phyloP scores from a whole-genome alignment of 805 yeast genomes.

The Ogataea glucozyma region DNA sequence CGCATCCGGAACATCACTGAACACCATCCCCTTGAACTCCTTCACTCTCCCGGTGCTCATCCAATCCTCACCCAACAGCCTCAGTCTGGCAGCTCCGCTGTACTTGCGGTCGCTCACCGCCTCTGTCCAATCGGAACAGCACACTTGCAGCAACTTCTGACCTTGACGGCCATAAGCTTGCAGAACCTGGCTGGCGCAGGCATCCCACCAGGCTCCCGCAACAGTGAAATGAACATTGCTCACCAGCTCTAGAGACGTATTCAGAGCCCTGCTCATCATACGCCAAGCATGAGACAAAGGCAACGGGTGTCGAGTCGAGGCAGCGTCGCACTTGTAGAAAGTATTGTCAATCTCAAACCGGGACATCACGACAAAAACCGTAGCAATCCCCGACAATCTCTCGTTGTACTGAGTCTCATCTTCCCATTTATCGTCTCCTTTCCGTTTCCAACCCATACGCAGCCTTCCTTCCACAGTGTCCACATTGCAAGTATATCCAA shows the following conservation, averaged over 20 bases:
- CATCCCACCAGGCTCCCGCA: slow-evolving; percentile 91
- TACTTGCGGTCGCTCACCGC: slow-evolving; percentile 50
- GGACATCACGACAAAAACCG: slow-evolving; percentile 77
- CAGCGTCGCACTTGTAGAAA: slow-evolving; percentile 26
- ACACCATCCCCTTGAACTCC: slow-evolving; percentile 43
- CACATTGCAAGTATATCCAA: slow-evolving; percentile 76
- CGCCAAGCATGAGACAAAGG: slow-evolving; percentile 65
- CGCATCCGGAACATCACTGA: slow-evolving; percentile 23
- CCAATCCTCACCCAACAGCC: slow-evolving; percentile 84
- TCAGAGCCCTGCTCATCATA: slow-evolving; percentile 69
- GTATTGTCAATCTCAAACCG: slow-evolving; percentile 40
- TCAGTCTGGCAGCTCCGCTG: slow-evolving; percentile 78
- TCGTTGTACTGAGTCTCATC: slow-evolving; percentile 75
- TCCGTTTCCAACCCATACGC: slow-evolving; percentile 86
- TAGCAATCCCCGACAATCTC: slow-evolving; percentile 80
- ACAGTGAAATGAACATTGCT: slow-evolving; percentile 71
- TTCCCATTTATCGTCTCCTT: slow-evolving; percentile 49
- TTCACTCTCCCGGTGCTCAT: slow-evolving; percentile 45
- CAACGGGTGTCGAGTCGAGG: slow-evolving; percentile 47
- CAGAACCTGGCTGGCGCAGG: slow-evolving; percentile 59
- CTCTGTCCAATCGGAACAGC: slow-evolving; percentile 55
- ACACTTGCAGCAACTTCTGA: slow-evolving; percentile 51
- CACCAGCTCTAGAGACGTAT: slow-evolving; percentile 50
- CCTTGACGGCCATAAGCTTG: slow-evolving; percentile 70
- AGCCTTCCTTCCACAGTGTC: slow-evolving; percentile 80